These are phyloP conservation scores for Thymus quinquecostatus DNA, from an alignment of 257 asterid species.

Conservation along the genomic window DNA sequence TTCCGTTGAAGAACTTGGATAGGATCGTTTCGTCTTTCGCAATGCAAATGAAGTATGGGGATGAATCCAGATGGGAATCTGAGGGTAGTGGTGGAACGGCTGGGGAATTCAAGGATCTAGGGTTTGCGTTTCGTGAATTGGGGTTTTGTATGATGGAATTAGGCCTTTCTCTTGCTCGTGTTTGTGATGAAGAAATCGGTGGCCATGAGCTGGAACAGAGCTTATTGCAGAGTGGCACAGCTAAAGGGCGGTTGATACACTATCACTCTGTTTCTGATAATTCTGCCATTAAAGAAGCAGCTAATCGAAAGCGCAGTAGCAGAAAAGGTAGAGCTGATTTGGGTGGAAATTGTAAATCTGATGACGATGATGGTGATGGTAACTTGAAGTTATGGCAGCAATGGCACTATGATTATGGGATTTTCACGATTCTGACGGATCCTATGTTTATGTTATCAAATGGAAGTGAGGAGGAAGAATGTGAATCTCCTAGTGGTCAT, in stretches of 20 bases:
- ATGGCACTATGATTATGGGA: constrained; percentile 96
- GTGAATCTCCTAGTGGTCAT: constrained; percentile 62
- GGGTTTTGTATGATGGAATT: constrained; percentile 80
- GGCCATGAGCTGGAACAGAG: constrained; percentile 76
- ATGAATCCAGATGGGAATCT: constrained; percentile 29
- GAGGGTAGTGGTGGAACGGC: constrained; percentile 22
- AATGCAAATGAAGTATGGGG: constrained; percentile 72
- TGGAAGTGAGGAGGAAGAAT: constrained; percentile 43
- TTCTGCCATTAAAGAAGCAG: constrained; percentile 44
- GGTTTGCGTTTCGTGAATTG: constrained; percentile 54
- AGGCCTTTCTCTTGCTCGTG: constrained; percentile 71
- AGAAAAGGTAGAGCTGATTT: constrained; percentile 20
- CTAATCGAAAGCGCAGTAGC: constrained; percentile 35
- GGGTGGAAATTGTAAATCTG: constrained; percentile 21
- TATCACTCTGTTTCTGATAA: constrained; percentile 72
- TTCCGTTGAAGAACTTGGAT: constrained; percentile 63
- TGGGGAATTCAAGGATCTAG: constrained; percentile 55
- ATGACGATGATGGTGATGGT: constrained; percentile 29
- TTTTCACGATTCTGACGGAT: constrained; percentile 68
- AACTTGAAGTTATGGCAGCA: constrained; percentile 73
- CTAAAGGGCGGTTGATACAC: constrained; percentile 85
- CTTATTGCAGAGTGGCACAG: constrained; percentile 66
- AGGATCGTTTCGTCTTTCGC: constrained; percentile 87
- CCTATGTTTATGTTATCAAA: constrained; percentile 66
- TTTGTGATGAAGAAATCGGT: constrained; percentile 69